Evolutionary conservation across 164 flowering plant genomes (phyloP).

Genomic region (Akebia trifoliata): DNA sequence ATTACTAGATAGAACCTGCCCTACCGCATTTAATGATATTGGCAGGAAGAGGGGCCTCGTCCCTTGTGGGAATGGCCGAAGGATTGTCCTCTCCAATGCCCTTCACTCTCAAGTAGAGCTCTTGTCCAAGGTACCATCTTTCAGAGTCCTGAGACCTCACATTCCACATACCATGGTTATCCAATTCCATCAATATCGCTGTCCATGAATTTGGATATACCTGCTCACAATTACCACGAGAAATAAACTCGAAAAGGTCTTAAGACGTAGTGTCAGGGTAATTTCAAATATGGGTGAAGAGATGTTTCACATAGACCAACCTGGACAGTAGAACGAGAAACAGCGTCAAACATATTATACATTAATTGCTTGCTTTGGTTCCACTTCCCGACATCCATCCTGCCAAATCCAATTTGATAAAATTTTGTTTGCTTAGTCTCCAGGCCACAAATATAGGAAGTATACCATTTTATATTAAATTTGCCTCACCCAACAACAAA

Average conservation of each 20-base stretch:
- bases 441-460: not conserved
- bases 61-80: conserved; percentile 5
- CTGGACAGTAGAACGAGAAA: conserved; percentile 35
- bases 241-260: not conserved
- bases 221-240: conserved; percentile 11
- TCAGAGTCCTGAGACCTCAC: conserved; percentile 29
- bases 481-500: conserved; percentile 38
- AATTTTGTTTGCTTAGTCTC: not conserved
- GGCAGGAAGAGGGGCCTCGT: conserved; percentile 14
- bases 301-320: conserved; percentile 4
- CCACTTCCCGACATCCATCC: conserved; percentile 33
- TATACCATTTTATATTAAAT: too few relatives aligned
- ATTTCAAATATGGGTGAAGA: too few relatives aligned
- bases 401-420: conserved; percentile 12
- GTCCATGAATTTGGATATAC: conserved; percentile 41
- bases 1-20: conserved; percentile 8
- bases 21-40: conserved; percentile 27
- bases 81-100: conserved; percentile 18
- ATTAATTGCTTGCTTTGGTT: conserved; percentile 7
- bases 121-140: conserved; percentile 31
- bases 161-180: conserved; percentile 46
- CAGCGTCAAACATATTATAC: conserved; percentile 34
- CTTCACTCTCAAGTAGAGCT: conserved; percentile 34
- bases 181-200: conserved; percentile 26
- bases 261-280: too few relatives aligned